phyloP scores from a whole-genome alignment of 345 rosid species.

The Citrus maxima region DNA sequence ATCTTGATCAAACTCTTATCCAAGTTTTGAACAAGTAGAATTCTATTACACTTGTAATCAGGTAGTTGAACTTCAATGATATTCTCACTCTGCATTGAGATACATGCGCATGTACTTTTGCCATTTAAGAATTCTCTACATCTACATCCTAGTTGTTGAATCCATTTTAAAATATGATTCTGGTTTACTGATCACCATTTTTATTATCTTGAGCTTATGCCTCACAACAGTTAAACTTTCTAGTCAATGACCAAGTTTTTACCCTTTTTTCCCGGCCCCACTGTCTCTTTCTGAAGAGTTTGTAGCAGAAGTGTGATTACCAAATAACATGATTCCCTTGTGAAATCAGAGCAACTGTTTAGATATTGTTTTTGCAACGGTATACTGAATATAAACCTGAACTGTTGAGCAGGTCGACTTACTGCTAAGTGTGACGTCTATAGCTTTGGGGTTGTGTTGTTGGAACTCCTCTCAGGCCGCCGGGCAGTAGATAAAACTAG shows the following conservation, averaged over 20 bases:
- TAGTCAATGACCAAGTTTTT: background rate
- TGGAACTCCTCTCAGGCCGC: slow-evolving; percentile 63
- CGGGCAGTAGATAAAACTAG: slow-evolving; percentile 47
- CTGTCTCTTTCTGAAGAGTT: background rate
- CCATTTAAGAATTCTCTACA: background rate
- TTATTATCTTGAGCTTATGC: background rate
- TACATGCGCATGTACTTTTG: background rate
- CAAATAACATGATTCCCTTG: background rate
- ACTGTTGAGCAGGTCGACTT: slow-evolving; percentile 44
- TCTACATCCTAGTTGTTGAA: background rate
- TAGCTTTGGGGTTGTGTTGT: slow-evolving; percentile 71
- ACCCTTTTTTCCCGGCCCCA: too few relatives aligned
- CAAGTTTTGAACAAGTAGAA: background rate
- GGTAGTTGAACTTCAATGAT: background rate
- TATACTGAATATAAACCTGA: background rate
- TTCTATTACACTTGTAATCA: background rate
- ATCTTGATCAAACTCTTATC: background rate
- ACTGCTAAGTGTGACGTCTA: slow-evolving; percentile 67
- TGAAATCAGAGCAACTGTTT: background rate
- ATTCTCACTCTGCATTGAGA: background rate
- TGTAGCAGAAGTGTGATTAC: background rate
- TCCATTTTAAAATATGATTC: background rate
- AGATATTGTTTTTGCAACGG: background rate
- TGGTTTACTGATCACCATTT: background rate
- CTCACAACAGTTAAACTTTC: background rate